These are phyloP conservation scores for Cryphonectria carpinicola DNA, from an alignment of 2,329 filamentous ascomycete genomes.

Conservation along the genomic window DNA sequence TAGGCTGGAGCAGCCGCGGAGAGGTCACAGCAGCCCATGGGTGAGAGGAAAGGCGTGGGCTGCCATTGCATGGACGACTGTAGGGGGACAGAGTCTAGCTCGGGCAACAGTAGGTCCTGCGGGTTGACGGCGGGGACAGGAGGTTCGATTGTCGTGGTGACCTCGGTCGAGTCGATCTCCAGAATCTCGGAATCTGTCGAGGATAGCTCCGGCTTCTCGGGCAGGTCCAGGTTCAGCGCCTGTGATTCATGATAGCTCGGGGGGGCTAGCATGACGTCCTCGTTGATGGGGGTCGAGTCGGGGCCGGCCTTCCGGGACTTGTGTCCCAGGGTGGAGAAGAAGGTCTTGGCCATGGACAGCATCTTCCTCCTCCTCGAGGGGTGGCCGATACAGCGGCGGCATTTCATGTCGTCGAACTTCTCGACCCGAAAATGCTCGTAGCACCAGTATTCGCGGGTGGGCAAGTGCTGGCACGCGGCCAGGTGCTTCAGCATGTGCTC, in stretches of 20 bases:
- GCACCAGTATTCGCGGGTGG: constrained; percentile 58
- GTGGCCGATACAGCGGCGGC: constrained; percentile 54
- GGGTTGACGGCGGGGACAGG: constrained; percentile 37
- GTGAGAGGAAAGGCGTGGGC: constrained; percentile 27
- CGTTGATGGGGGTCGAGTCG: constrained; percentile 37
- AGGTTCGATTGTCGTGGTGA: constrained; percentile 32
- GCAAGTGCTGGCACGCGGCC: constrained; percentile 51
- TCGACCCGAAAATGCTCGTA: constrained; percentile 58
- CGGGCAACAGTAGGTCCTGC: constrained; percentile 37
- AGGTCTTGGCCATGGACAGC: constrained; percentile 56
- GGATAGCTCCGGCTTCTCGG: constrained; percentile 48
- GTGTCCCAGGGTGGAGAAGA: constrained; percentile 58
- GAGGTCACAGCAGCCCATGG: constrained; percentile 20
- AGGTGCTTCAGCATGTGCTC: constrained; percentile 60
- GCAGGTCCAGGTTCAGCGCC: constrained; percentile 41
- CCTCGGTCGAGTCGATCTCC: constrained; percentile 55
- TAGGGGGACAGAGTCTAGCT: constrained; percentile 36
- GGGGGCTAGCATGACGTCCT: constrained; percentile 41
- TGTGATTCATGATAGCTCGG: constrained; percentile 51
- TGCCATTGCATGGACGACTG: constrained; percentile 37
- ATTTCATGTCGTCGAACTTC: constrained; percentile 55
- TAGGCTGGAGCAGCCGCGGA: constrained; percentile 14
- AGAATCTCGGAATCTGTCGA: constrained; percentile 50
- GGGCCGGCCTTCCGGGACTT: constrained; percentile 46
- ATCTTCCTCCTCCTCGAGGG: constrained; percentile 57